A percentile compares a stretch with the other conserved stretches of the same genome.
Evolutionary conservation across 352 stramenopile genomes (phyloP).

Genomic region (Peronospora belbahrii): DNA sequence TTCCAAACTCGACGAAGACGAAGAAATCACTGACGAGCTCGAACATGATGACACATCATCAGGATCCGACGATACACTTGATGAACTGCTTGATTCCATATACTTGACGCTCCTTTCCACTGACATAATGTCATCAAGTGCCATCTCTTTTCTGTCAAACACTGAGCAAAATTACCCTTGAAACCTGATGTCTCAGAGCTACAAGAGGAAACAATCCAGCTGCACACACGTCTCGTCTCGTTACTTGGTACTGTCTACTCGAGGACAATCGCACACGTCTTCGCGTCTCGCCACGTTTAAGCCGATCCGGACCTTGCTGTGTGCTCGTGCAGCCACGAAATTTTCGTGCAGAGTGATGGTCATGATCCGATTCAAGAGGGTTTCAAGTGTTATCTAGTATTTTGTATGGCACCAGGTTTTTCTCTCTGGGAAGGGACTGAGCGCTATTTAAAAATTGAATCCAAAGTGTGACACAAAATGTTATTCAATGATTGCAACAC

Average conservation of each 20-base stretch:
- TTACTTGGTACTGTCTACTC: not conserved
- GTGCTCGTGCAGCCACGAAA: slow-evolving; percentile 32
- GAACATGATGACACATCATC: slow-evolving; percentile 41
- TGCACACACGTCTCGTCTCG: no score
- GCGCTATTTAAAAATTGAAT: slow-evolving; percentile 11
- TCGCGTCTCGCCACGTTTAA: slow-evolving; percentile 22
- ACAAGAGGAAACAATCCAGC: no score
- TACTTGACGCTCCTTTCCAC: slow-evolving; percentile 70
- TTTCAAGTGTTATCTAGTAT: slow-evolving; percentile 1
- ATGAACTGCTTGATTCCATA: slow-evolving; percentile 72
- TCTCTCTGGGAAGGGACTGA: slow-evolving; percentile 5
- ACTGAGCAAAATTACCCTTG: no score
- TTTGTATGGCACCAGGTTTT: slow-evolving; percentile 10
- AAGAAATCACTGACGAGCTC: slow-evolving; percentile 34
- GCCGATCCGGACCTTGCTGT: slow-evolving; percentile 18
- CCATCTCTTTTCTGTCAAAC: no score
- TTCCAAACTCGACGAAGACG: slow-evolving; percentile 30
- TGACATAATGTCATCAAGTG: slow-evolving; percentile 66
- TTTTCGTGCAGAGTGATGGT: slow-evolving; percentile 34
- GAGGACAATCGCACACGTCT: not conserved
- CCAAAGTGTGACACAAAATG: not conserved
- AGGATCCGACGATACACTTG: slow-evolving; percentile 67
- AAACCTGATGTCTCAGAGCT: no score
- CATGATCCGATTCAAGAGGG: slow-evolving; percentile 24
- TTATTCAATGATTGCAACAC: slow-evolving; percentile 7